Evolutionary conservation across 306 rosid species (phyloP).

Genomic region (Trichosanthes cucumerina): DNA sequence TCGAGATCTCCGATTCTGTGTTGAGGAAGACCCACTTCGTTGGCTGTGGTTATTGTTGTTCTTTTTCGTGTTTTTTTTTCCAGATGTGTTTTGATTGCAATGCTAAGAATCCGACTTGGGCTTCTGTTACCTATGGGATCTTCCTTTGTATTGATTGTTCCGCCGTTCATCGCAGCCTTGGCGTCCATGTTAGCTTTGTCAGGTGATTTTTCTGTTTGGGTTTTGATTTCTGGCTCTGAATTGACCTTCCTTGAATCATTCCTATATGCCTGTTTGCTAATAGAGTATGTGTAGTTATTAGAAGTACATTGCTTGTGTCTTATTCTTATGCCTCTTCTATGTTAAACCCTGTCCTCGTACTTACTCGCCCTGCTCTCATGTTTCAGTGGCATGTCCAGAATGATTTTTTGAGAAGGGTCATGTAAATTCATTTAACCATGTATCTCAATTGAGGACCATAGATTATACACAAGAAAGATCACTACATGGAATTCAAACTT

Average conservation of each 20-base stretch:
- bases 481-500: not conserved
- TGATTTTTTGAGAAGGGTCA: not conserved
- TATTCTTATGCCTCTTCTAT: not conserved
- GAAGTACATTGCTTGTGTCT: not conserved
- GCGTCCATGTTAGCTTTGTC: constrained; percentile 92
- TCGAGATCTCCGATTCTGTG: constrained; percentile 9
- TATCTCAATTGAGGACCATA: not conserved
- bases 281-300: not conserved
- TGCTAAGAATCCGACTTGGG: constrained; percentile 96
- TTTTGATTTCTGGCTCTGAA: not conserved
- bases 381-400: not conserved
- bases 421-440: not conserved
- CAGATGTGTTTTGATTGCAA: constrained; percentile 97
- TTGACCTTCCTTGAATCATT: not conserved
- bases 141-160: constrained; percentile 98
- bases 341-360: not conserved
- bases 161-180: constrained; percentile 85
- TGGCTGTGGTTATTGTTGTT: not conserved
- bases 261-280: not conserved
- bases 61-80: not conserved
- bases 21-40: not conserved
- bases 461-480: not conserved
- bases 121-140: constrained; percentile 93
- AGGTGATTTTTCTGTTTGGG: constrained; percentile 29
- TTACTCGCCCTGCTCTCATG: not conserved